Evolutionary conservation across 306 rosid species (phyloP), one percentile per base, ranked within the genome.

Genomic region (Carpinus fangiana): DNA sequence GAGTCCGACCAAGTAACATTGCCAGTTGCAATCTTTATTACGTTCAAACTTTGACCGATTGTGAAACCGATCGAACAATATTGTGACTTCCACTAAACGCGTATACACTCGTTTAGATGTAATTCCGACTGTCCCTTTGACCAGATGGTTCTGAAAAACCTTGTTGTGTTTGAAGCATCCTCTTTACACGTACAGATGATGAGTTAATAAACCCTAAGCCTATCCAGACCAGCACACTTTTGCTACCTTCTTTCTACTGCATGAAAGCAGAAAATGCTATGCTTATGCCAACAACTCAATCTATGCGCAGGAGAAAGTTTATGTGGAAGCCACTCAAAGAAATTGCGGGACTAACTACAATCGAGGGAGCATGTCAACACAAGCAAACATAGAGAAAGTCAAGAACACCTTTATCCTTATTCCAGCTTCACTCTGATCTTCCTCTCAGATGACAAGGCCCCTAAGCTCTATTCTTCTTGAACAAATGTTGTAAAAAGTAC

Each of bases 261-360:
- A 8, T 7, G 8, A 36, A 16, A 34, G 5, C 56, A 16, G 8
- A 38, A 74, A 64, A 51, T 28, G n/a, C 28, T 26, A 17, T 28
- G 6, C 26, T 0, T 28, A 41, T 47, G 82, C 70, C 12, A 53
- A 47, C 64, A 50, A 64, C 78, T 53, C 21, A 52, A 26, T 46
- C 12, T 55, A 20, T 69, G 72, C 31, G 61, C 90, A 92, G 96
- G 97, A 88, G 98, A 78, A 90, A 92, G 83, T 88, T 92, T 79
- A 70, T 86, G 88, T 92, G 98, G 97, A 94, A 74, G 81, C 98
- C 97, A 61, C 91, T 94, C 38, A 90, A 82, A 76, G 98, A 94
- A 83, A 90, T 92, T 51, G 90, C 93, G 0, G 98, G 97, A 66
- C 87, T 90, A 86, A 76, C 88, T 10, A 75, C 80, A 0, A 72